Percentiles rank a stretch among this genome's conserved stretches.
phyloP scores from a whole-genome alignment of 129 eudicot genomes.

The Centella asiatica region DNA sequence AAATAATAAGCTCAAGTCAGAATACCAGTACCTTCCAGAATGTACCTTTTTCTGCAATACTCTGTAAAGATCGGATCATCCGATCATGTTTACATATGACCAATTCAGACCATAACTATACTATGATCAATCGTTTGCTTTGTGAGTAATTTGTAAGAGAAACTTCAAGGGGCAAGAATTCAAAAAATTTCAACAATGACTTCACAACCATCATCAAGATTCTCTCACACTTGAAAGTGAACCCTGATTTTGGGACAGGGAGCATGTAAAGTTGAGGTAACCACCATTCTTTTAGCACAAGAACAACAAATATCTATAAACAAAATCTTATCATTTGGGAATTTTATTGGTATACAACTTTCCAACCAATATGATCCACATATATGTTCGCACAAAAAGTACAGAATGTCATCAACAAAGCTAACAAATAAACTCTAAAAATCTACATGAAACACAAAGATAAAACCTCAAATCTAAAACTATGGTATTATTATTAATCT shows the following conservation, averaged over 20 bases:
- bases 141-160: background rate
- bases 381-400: background rate
- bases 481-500: slow-evolving; percentile 10
- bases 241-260: background rate
- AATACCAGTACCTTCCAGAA: too few species aligned
- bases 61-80: too few species aligned
- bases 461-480: background rate
- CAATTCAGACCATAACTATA: background rate
- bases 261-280: background rate
- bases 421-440: background rate
- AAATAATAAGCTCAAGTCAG: too few species aligned
- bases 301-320: background rate
- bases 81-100: too few species aligned
- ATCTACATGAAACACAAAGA: background rate
- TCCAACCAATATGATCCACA: background rate
- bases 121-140: background rate
- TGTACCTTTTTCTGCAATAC: too few species aligned
- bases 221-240: too few species aligned
- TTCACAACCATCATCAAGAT: too few species aligned
- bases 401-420: slow-evolving; percentile 2
- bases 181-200: too few species aligned
- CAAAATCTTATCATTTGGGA: background rate
- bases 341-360: background rate
- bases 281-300: background rate
- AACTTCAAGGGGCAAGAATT: background rate